Percentiles rank a stretch among this genome's conserved stretches.
Evolutionary conservation across 2,329 filamentous ascomycete species (phyloP).

Genomic region (Daldinia eschscholtzii): DNA sequence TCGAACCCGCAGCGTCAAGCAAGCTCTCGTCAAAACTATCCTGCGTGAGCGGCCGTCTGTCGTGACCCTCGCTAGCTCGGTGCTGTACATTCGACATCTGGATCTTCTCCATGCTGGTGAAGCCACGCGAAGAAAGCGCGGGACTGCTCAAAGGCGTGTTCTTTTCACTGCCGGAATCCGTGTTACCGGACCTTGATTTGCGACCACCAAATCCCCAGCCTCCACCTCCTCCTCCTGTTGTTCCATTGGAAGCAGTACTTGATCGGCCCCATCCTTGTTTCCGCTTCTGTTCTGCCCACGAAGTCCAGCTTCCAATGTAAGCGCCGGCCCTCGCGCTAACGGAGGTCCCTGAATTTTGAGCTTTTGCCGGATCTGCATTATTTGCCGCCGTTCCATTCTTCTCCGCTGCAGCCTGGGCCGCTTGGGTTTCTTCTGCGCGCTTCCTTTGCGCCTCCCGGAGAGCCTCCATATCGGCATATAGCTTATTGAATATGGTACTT

Average conservation of each 20-base stretch:
- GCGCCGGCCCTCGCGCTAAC: slow-evolving; percentile 70
- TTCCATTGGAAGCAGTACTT: slow-evolving; percentile 51
- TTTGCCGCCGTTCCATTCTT: slow-evolving; percentile 46
- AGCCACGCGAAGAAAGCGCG: slow-evolving; percentile 54
- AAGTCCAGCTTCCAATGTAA: slow-evolving; percentile 77
- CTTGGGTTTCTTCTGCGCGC: slow-evolving; percentile 67
- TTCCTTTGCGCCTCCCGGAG: slow-evolving; percentile 80
- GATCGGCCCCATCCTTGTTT: slow-evolving; percentile 62
- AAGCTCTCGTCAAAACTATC: slow-evolving; percentile 62
- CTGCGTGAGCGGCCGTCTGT: slow-evolving; percentile 54
- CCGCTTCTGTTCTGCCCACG: slow-evolving; percentile 81
- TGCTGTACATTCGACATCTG: slow-evolving; percentile 41
- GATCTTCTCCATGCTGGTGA: slow-evolving; percentile 54
- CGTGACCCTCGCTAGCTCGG: slow-evolving; percentile 44
- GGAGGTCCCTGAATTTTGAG: slow-evolving; percentile 61
- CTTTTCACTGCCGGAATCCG: slow-evolving; percentile 52
- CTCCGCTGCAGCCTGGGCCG: slow-evolving; percentile 48
- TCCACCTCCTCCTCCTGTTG: slow-evolving; percentile 40
- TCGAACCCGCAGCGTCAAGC: slow-evolving; percentile 55
- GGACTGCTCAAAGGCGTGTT: slow-evolving; percentile 53
- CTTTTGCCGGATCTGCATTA: slow-evolving; percentile 56
- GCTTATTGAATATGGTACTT: slow-evolving; percentile 84
- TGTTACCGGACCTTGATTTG: slow-evolving; percentile 49
- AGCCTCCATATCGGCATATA: slow-evolving; percentile 91
- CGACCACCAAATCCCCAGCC: slow-evolving; percentile 54